Evolutionary conservation across 352 stramenopile genomes (phyloP).

Genomic region (Globisporangium sylvaticum): DNA sequence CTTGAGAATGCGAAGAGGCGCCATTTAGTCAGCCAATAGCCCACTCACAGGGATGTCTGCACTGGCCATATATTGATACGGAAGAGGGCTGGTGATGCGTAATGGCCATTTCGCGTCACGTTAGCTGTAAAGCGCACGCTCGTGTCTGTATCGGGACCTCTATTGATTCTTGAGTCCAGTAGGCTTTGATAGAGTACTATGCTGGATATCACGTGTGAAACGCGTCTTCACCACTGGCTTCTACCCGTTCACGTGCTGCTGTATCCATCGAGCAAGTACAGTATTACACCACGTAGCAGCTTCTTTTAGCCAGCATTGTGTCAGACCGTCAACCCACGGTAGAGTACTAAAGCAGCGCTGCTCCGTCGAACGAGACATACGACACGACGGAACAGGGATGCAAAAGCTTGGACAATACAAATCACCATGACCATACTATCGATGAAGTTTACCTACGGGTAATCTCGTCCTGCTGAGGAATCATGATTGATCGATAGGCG

Average conservation of each 20-base stretch:
- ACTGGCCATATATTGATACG: background rate
- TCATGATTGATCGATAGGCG: background rate
- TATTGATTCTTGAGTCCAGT: background rate
- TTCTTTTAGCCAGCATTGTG: background rate
- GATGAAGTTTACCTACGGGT: background rate
- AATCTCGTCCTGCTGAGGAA: background rate
- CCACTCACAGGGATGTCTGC: background rate
- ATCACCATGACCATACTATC: background rate
- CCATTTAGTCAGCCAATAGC: background rate
- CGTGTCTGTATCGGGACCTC: background rate
- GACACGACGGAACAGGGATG: background rate
- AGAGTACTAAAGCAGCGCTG: background rate
- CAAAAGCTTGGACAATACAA: background rate
- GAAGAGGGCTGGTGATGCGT: background rate
- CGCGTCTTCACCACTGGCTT: background rate
- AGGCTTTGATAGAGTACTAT: background rate
- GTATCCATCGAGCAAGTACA: background rate
- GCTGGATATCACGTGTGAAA: background rate
- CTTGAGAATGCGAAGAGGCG: background rate
- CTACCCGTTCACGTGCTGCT: background rate
- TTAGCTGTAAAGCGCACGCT: background rate
- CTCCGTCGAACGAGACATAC: background rate
- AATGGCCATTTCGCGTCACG: background rate
- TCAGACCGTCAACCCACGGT: background rate
- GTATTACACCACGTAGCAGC: background rate